Base-by-base conservation (phyloP, 2,329 filamentous ascomycete species). In the Fusarium succisae region DNA sequence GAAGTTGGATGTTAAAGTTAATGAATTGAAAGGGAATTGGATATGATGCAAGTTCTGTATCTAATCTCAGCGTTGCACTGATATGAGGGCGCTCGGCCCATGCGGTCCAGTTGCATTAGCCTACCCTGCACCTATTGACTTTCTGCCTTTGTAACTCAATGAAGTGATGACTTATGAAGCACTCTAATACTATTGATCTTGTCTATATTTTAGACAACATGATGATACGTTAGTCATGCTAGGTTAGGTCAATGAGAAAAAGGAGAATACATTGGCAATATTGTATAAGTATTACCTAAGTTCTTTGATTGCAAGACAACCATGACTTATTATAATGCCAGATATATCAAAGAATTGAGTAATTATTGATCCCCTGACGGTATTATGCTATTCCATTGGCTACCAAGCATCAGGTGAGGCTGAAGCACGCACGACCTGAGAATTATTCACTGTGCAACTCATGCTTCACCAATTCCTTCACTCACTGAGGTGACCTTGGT, bases 71-170 rank as follows among this genome's bases (percentile, higher is more conserved):
- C 20, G 41, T 58, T 58, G 30, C 30, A 58, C 41, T 50, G 20
- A 38, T 57, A 30, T 45, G 41, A 30, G 55, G 67, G 51, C 60
- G 72, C 72, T 74, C 43, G 72, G 72, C 44, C 72, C 72, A 75
- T 37, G 28, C 38, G 30, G 26, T 20, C 15, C 38, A 39, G 26
- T 17, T 48, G 28, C 39, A 20, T 13, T 6, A 13, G 9, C n/a
- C 35, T 74, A 74, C 72, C 71, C 72, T 74, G 47, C 17, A 74
- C 35, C 28, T 83, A 5, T n/a, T 41, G 8, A 7, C 10, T 38
- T 41, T 14, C 26, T 14, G 9, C 20, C 22, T 8, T 13, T 55
- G 24, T 8, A 28, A 53, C n/a, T 51, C 24, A 38, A 39, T 54
- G 35, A 11, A 54, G 13, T 38, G 24, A 54, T 17, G 15, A 14